Evolutionary conservation across 202 grass and related monocot species (phyloP).

Genomic region (Sporobolus alterniflorus): DNA sequence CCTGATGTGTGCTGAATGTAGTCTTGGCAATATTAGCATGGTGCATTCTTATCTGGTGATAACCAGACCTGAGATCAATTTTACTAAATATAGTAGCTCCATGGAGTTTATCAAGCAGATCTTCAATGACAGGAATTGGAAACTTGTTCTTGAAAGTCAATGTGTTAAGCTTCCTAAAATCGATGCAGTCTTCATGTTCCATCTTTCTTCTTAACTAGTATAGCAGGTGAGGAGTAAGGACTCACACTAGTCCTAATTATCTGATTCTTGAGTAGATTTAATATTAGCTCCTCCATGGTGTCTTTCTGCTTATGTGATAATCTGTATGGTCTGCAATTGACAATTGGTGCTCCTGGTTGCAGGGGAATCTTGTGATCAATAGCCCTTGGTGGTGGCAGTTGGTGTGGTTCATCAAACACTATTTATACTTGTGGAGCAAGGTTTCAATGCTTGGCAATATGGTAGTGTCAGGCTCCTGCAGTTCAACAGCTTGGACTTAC

Average conservation of each 20-base stretch:
- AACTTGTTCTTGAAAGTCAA: neutral
- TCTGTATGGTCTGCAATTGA: neutral
- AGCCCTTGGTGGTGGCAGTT: neutral
- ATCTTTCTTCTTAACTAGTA: neutral
- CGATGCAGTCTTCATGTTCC: neutral
- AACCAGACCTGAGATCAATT: too few species aligned
- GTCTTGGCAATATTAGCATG: too few species aligned
- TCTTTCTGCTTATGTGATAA: neutral
- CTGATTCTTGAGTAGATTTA: neutral
- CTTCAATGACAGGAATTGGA: neutral
- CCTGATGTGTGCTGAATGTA: too few species aligned
- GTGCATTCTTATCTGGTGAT: too few species aligned
- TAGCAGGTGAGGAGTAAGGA: neutral
- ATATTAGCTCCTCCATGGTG: neutral
- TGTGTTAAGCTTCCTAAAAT: neutral
- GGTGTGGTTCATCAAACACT: too few species aligned
- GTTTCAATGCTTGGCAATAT: too few species aligned
- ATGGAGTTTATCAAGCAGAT: neutral
- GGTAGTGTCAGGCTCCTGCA: too few species aligned
- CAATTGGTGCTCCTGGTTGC: neutral
- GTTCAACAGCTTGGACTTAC: too few species aligned
- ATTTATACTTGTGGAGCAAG: too few species aligned
- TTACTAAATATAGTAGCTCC: too few species aligned
- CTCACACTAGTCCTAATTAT: neutral
- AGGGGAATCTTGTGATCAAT: neutral